Evolutionary conservation across 2,329 filamentous ascomycete genomes (phyloP).

Genomic region (Xylaria multiplex): DNA sequence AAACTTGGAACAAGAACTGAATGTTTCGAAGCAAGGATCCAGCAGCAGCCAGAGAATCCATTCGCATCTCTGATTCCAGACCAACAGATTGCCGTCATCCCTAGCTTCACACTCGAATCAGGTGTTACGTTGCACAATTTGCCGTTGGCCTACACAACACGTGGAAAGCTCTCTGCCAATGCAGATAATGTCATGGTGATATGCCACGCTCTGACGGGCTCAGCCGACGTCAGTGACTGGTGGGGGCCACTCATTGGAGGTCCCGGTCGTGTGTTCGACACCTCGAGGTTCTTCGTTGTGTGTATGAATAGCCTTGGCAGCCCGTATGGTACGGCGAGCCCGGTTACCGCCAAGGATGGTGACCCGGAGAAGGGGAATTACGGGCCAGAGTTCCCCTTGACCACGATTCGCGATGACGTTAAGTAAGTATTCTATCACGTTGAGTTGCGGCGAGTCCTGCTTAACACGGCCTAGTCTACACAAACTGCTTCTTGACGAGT

Average conservation of each 20-base stretch:
- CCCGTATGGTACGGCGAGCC: slow-evolving; percentile 87
- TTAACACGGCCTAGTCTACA: slow-evolving; percentile 68
- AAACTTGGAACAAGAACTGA: slow-evolving; percentile 63
- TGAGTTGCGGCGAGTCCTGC: slow-evolving; percentile 38
- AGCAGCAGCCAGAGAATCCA: slow-evolving; percentile 87
- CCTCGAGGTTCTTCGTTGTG: slow-evolving; percentile 83
- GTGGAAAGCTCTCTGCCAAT: slow-evolving; percentile 67
- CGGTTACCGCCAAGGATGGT: slow-evolving; percentile 88
- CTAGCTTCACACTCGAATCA: slow-evolving; percentile 91
- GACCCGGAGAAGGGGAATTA: slow-evolving; percentile 79
- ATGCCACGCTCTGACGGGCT: slow-evolving; percentile 87
- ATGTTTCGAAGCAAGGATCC: slow-evolving; percentile 72
- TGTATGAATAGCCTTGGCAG: slow-evolving; percentile 88
- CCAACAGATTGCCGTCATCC: slow-evolving; percentile 86
- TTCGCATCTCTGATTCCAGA: slow-evolving; percentile 87
- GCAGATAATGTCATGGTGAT: slow-evolving; percentile 77
- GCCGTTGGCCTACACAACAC: slow-evolving; percentile 73
- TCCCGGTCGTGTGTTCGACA: slow-evolving; percentile 81
- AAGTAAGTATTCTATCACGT: slow-evolving; percentile 67
- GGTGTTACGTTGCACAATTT: slow-evolving; percentile 84
- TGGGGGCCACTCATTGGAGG: slow-evolving; percentile 86
- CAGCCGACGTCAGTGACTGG: slow-evolving; percentile 86
- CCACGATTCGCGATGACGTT: slow-evolving; percentile 94
- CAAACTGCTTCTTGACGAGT: slow-evolving; percentile 80
- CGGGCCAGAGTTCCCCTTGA: slow-evolving; percentile 94